A percentile compares a stretch with the other conserved stretches of the same genome.
Conservation (phyloP, 768 basidiomycete genomes). For the Lactarius sanguifluus region DNA sequence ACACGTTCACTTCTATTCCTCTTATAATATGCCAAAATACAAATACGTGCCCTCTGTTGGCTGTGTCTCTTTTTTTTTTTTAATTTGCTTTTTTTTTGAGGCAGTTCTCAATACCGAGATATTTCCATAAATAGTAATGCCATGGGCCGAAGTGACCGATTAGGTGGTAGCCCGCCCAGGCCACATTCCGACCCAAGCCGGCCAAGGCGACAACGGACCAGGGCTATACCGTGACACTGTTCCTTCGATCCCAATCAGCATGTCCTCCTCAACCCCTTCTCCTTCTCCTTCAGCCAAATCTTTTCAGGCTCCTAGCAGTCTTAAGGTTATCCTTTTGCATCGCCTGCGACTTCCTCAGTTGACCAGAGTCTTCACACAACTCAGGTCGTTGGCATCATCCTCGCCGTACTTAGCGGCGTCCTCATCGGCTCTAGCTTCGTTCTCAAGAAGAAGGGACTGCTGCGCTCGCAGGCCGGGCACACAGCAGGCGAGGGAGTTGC, state of each 20-base stretch:
- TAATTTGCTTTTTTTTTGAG: not conserved
- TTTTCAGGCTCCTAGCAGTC: constrained; percentile 22
- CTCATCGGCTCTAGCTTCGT: constrained; percentile 94
- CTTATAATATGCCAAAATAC: not conserved
- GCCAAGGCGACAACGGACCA: not conserved
- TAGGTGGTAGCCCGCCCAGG: not conserved
- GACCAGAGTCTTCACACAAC: not conserved
- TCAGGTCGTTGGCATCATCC: constrained; percentile 73
- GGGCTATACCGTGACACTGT: not conserved
- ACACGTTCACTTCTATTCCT: not conserved
- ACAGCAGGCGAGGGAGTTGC: constrained; percentile 82
- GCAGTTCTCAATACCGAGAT: constrained; percentile 1
- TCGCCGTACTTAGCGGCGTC: constrained; percentile 75
- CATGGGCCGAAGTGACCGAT: not conserved
- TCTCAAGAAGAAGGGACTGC: constrained; percentile 94
- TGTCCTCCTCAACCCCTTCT: constrained; percentile 24
- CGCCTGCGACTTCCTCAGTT: not conserved
- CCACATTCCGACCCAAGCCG: not conserved
- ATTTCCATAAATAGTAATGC: not conserved
- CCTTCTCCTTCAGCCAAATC: constrained; percentile 22
- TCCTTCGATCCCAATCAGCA: not conserved
- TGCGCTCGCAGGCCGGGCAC: constrained; percentile 80
- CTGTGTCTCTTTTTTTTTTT: not conserved
- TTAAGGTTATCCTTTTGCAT: constrained; percentile 21
- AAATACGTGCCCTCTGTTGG: not conserved